phyloP scores from a whole-genome alignment of 805 yeast genomes.

The Sugiyamaella floridensis region DNA sequence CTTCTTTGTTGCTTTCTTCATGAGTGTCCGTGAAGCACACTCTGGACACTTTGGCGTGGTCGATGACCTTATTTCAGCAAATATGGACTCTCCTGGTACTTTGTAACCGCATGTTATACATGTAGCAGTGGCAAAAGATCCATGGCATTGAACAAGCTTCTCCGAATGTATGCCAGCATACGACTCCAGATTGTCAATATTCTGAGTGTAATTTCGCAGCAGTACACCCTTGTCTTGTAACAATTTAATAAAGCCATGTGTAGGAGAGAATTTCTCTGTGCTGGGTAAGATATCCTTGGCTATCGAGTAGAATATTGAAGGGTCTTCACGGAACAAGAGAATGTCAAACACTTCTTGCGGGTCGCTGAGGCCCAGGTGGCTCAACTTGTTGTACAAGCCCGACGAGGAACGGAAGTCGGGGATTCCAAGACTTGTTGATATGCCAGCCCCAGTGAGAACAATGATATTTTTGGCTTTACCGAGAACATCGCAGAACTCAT shows the following conservation, averaged over 20 bases:
- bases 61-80: conserved; percentile 48
- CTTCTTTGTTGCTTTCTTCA: conserved; percentile 25
- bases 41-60: conserved; percentile 67
- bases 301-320: conserved; percentile 74
- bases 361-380: conserved; percentile 63
- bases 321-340: conserved; percentile 64
- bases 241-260: conserved; percentile 71
- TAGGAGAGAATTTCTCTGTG: conserved; percentile 47
- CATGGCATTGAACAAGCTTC: conserved; percentile 81
- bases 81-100: conserved; percentile 61
- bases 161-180: conserved; percentile 65
- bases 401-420: conserved; percentile 89
- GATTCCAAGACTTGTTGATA: conserved; percentile 81
- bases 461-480: conserved; percentile 52
- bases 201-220: conserved; percentile 81
- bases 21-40: conserved; percentile 35
- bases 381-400: conserved; percentile 70
- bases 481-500: conserved; percentile 50
- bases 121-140: conserved; percentile 82
- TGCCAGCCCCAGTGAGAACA: conserved; percentile 89
- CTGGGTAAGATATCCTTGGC: conserved; percentile 84
- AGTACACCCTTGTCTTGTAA: conserved; percentile 71
- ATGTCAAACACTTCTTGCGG: conserved; percentile 89
- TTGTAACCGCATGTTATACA: conserved; percentile 69
- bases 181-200: conserved; percentile 81